These are phyloP conservation scores for Spizellomyces sp. DNA, from an alignment of 192 early-diverging fungal species.

Conservation along the genomic window DNA sequence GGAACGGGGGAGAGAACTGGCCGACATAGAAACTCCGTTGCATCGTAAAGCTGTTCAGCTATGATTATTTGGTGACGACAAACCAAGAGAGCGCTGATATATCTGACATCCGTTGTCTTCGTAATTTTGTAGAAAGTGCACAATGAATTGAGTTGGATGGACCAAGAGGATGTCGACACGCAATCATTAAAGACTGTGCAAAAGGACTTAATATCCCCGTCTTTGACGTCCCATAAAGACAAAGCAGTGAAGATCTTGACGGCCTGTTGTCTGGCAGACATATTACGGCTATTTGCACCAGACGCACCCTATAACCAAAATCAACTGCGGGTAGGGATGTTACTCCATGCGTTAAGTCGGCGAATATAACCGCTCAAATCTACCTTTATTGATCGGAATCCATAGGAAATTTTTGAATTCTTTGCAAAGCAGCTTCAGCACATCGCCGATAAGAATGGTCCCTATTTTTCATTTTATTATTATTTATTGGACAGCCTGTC, in stretches of 20 bases:
- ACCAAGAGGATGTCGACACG: slow-evolving; percentile 76
- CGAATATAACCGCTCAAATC: background rate
- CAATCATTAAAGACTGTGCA: slow-evolving; percentile 66
- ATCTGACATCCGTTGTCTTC: too few relatives aligned
- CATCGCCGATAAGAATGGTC: slow-evolving; percentile 56
- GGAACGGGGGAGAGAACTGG: background rate
- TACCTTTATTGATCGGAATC: background rate
- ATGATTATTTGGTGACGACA: too few relatives aligned
- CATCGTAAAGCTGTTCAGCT: background rate
- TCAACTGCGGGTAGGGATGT: slow-evolving; percentile 68
- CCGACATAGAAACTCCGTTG: too few relatives aligned
- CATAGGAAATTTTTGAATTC: slow-evolving; percentile 75
- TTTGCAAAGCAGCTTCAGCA: slow-evolving; percentile 78
- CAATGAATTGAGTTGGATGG: slow-evolving; percentile 65
- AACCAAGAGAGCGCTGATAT: too few relatives aligned
- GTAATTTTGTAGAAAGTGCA: slow-evolving; percentile 67
- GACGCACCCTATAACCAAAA: slow-evolving; percentile 84
- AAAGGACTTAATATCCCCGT: slow-evolving; percentile 66
- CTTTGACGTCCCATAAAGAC: slow-evolving; percentile 78
- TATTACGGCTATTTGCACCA: slow-evolving; percentile 90
- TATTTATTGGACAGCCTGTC: slow-evolving; percentile 90
- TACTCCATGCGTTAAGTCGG: background rate
- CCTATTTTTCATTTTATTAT: slow-evolving; percentile 74
- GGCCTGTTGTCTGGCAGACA: slow-evolving; percentile 88
- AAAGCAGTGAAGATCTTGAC: slow-evolving; percentile 68